A percentile compares a stretch with the other conserved stretches of the same genome.
Conservation (phyloP, 306 rosid species). For the Arachis stenosperma region DNA sequence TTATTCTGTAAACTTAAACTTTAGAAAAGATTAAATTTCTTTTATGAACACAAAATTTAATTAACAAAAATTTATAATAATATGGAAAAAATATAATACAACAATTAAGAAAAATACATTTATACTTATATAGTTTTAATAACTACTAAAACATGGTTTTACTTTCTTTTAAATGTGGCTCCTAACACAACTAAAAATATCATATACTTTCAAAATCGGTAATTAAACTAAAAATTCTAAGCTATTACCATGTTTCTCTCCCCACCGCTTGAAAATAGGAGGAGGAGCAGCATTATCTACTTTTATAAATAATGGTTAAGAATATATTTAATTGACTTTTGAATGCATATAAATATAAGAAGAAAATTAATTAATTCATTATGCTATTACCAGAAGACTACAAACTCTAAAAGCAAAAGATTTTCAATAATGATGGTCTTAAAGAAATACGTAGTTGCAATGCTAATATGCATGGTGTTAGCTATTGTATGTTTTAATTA, state of each 20-base stretch:
- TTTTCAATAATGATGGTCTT: conserved; percentile 15
- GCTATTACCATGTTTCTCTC: conserved; percentile 24
- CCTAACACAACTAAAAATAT: neutral
- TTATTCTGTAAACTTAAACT: no score
- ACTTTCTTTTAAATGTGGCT: no score
- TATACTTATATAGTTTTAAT: no score
- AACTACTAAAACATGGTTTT: no score
- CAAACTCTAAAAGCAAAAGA: neutral
- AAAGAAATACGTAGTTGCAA: conserved; percentile 21
- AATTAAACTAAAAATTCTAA: neutral
- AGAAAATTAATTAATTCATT: neutral
- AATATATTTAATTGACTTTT: no score
- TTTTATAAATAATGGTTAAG: neutral
- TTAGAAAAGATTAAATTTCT: no score
- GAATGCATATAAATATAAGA: conserved; percentile 10
- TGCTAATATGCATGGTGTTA: conserved; percentile 41
- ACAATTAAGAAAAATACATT: no score
- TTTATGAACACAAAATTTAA: no score
- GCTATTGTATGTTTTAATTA: conserved; percentile 13
- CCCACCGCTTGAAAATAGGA: conserved; percentile 29
- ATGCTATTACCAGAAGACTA: neutral
- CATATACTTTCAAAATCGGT: neutral
- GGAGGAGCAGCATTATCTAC: neutral
- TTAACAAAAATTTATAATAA: no score
- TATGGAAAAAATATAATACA: no score